Evolutionary conservation across 2,329 filamentous ascomycete genomes (phyloP).

Genomic region (Tolypocladium ovalisporum): DNA sequence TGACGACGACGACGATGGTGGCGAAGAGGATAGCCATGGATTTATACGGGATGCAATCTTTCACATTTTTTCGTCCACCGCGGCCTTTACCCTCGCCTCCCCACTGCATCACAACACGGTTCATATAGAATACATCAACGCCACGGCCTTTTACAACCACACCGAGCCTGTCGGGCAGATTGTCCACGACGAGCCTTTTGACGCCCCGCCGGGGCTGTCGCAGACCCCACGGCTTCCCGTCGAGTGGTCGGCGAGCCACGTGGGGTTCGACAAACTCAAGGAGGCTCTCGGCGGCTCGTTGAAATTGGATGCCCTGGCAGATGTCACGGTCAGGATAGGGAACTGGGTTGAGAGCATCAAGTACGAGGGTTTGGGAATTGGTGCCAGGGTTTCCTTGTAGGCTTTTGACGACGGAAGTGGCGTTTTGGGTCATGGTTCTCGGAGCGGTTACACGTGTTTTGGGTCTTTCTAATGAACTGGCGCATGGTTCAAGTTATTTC

Average conservation of each 20-base stretch:
- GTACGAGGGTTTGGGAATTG: conserved; percentile 61
- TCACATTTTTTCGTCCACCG: conserved; percentile 77
- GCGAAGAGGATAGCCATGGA: conserved; percentile 30
- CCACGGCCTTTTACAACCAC: conserved; percentile 75
- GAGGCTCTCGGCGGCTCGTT: conserved; percentile 71
- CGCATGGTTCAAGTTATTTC: background rate
- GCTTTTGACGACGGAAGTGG: background rate
- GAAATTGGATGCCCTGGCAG: conserved; percentile 67
- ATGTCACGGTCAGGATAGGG: conserved; percentile 64
- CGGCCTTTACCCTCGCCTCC: conserved; percentile 72
- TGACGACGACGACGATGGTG: conserved; percentile 20
- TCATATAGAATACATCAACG: conserved; percentile 69
- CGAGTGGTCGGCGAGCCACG: conserved; percentile 61
- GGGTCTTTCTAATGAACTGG: background rate
- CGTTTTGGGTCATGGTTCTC: background rate
- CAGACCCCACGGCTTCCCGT: conserved; percentile 72
- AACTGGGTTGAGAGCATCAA: conserved; percentile 63
- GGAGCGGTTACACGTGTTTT: background rate
- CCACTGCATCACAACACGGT: conserved; percentile 65
- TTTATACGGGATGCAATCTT: conserved; percentile 84
- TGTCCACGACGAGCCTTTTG: conserved; percentile 61
- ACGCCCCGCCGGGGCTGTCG: conserved; percentile 63
- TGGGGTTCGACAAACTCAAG: conserved; percentile 74
- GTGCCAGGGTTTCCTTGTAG: conserved; percentile 39
- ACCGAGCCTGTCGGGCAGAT: conserved; percentile 71